Conservation (phyloP, 2,329 filamentous ascomycete species). For the Cercospora nicotianae region DNA sequence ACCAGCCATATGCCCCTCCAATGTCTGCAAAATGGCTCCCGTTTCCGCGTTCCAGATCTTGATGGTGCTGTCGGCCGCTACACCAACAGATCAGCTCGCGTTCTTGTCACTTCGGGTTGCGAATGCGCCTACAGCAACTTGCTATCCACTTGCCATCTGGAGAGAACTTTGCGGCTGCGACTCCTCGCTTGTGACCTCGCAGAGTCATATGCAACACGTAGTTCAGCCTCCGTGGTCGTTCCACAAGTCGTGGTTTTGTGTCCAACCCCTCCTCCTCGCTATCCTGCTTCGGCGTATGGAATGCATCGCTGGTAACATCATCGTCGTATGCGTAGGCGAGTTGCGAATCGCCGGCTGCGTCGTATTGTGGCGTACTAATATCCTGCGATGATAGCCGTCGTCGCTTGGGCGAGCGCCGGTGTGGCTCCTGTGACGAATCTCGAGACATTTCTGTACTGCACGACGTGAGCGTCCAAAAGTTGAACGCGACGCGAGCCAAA, state of each 20-base stretch:
- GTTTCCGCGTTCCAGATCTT: slow-evolving; percentile 85
- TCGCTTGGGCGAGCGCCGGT: slow-evolving; percentile 34
- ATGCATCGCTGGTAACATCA: slow-evolving; percentile 31
- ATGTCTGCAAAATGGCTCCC: slow-evolving; percentile 78
- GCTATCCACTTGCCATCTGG: slow-evolving; percentile 89
- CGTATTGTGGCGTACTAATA: slow-evolving; percentile 22
- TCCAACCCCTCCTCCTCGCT: slow-evolving; percentile 29
- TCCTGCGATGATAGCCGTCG: slow-evolving; percentile 25
- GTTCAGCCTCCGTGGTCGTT: slow-evolving; percentile 59
- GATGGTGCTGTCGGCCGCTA: slow-evolving; percentile 79
- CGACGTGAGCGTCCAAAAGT: neutral
- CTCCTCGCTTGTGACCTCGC: slow-evolving; percentile 72
- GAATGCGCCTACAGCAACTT: slow-evolving; percentile 62
- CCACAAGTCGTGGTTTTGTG: slow-evolving; percentile 28
- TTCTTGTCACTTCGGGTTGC: neutral
- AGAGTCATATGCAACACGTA: slow-evolving; percentile 72
- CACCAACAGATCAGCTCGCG: slow-evolving; percentile 8
- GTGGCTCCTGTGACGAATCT: slow-evolving; percentile 22
- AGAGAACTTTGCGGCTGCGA: slow-evolving; percentile 86
- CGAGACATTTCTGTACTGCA: slow-evolving; percentile 20
- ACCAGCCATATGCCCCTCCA: slow-evolving; percentile 90
- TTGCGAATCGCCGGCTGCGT: slow-evolving; percentile 23
- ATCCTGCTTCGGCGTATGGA: slow-evolving; percentile 30
- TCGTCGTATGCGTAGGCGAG: slow-evolving; percentile 39
- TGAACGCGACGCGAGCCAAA: slow-evolving; percentile 7